Conservation (phyloP, 1,139 yeast species). For the Geotrichum europaeum region DNA sequence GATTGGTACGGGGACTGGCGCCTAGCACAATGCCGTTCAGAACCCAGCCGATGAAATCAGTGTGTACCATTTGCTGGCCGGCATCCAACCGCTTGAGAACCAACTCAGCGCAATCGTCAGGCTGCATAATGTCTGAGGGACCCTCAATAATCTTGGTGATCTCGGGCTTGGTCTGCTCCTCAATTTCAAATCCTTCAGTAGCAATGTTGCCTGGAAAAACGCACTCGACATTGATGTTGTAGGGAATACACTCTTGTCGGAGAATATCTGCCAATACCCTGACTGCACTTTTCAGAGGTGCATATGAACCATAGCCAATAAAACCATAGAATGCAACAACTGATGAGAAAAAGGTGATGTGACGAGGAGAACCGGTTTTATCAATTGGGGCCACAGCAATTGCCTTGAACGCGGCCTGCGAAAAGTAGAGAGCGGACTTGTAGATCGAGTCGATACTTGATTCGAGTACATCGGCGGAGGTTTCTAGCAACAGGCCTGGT, state of each 20-base stretch:
- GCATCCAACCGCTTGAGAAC: constrained; percentile 50
- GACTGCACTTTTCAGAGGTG: constrained; percentile 82
- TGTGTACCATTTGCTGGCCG: constrained; percentile 72
- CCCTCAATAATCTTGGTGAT: constrained; percentile 85
- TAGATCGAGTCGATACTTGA: constrained; percentile 65
- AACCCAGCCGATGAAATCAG: constrained; percentile 84
- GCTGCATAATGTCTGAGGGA: constrained; percentile 62
- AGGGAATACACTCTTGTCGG: constrained; percentile 73
- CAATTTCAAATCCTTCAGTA: constrained; percentile 81
- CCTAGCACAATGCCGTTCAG: constrained; percentile 67
- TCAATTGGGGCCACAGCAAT: constrained; percentile 33
- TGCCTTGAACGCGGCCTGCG: constrained; percentile 52
- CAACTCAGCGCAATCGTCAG: constrained; percentile 58
- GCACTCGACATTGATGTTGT: constrained; percentile 48
- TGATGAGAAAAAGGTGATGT: constrained; percentile 72
- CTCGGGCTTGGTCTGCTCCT: constrained; percentile 77
- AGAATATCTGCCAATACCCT: constrained; percentile 66
- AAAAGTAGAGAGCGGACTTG: constrained; percentile 60
- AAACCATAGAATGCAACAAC: constrained; percentile 79
- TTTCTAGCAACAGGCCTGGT: constrained; percentile 72
- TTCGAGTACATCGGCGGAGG: constrained; percentile 52
- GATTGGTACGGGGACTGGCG: constrained; percentile 57
- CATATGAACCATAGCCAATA: constrained; percentile 86
- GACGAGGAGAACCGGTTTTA: constrained; percentile 37
- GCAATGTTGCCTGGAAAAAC: constrained; percentile 85